phyloP scores from a whole-genome alignment of 2,329 filamentous ascomycete genomes.

The Talaromyces atroroseus region DNA sequence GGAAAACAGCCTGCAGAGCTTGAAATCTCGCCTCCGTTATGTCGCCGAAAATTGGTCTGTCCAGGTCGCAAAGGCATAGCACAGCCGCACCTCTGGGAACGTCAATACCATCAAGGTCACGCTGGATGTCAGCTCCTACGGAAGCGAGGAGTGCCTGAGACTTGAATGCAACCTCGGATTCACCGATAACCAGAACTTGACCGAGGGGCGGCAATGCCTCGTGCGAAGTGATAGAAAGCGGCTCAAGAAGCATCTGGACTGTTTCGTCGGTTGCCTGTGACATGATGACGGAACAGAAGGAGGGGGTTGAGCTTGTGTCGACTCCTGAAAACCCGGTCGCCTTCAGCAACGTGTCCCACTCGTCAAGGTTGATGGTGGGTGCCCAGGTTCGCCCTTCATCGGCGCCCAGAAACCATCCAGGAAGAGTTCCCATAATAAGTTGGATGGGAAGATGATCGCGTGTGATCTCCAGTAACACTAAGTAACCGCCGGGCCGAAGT shows the following conservation, averaged over 20 bases:
- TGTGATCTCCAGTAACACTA: conserved; percentile 41
- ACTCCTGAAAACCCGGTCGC: conserved; percentile 8
- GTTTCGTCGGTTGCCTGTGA: not conserved
- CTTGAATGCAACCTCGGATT: too few species aligned
- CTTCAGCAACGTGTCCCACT: conserved; percentile 2
- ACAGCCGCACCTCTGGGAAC: too few species aligned
- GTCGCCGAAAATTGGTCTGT: too few species aligned
- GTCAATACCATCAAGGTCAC: too few species aligned
- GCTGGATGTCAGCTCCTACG: too few species aligned
- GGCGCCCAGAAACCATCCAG: conserved; percentile 35
- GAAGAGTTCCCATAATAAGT: conserved; percentile 28
- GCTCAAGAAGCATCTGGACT: not conserved
- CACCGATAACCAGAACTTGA: too few species aligned
- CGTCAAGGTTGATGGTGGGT: not conserved
- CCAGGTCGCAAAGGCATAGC: too few species aligned
- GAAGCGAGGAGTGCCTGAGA: too few species aligned
- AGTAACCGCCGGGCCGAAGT: conserved; percentile 38
- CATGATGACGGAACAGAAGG: not conserved
- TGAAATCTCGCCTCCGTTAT: too few species aligned
- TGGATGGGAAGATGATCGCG: conserved; percentile 10
- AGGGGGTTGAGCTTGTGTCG: not conserved
- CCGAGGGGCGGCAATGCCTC: too few species aligned
- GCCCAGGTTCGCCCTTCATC: not conserved
- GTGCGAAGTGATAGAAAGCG: too few species aligned
- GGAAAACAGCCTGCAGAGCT: too few species aligned